Conservation (phyloP, 768 basidiomycete species). For the Clitopilus passeckerianus region DNA sequence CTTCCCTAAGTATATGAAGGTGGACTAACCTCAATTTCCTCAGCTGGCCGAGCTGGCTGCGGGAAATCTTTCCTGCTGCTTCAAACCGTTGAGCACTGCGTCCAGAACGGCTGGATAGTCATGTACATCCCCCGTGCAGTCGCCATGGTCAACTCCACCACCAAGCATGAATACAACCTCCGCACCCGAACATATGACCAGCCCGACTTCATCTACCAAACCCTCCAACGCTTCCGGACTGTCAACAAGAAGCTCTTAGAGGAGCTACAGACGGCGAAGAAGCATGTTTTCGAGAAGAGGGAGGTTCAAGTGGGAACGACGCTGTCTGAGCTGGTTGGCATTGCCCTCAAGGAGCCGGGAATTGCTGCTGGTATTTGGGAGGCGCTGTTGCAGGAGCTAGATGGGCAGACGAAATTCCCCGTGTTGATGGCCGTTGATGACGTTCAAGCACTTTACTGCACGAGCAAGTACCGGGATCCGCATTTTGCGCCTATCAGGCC, state of each 20-base stretch:
- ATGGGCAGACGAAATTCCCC: slow-evolving; percentile 65
- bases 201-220: slow-evolving; percentile 55
- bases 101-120: slow-evolving; percentile 69
- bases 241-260: slow-evolving; percentile 50
- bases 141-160: slow-evolving; percentile 68
- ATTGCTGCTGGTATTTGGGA: slow-evolving; percentile 53
- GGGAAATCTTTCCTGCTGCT: slow-evolving; percentile 81
- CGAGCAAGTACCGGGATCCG: slow-evolving; percentile 68
- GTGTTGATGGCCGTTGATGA: slow-evolving; percentile 87
- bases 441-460: slow-evolving; percentile 74
- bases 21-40: slow-evolving; percentile 1
- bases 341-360: slow-evolving; percentile 49
- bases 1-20: background rate
- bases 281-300: slow-evolving; percentile 42
- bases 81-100: slow-evolving; percentile 70
- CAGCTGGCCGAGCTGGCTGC: slow-evolving; percentile 69
- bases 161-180: slow-evolving; percentile 67
- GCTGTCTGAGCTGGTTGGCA: slow-evolving; percentile 49
- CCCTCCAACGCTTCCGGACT: slow-evolving; percentile 54
- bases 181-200: slow-evolving; percentile 77
- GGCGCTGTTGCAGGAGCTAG: slow-evolving; percentile 56
- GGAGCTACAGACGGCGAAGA: slow-evolving; percentile 32
- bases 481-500: slow-evolving; percentile 64
- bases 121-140: slow-evolving; percentile 71
- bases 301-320: slow-evolving; percentile 42